Evolutionary conservation across 108 stramenopile species (phyloP).

Genomic region (Skeletonema menzelii): DNA sequence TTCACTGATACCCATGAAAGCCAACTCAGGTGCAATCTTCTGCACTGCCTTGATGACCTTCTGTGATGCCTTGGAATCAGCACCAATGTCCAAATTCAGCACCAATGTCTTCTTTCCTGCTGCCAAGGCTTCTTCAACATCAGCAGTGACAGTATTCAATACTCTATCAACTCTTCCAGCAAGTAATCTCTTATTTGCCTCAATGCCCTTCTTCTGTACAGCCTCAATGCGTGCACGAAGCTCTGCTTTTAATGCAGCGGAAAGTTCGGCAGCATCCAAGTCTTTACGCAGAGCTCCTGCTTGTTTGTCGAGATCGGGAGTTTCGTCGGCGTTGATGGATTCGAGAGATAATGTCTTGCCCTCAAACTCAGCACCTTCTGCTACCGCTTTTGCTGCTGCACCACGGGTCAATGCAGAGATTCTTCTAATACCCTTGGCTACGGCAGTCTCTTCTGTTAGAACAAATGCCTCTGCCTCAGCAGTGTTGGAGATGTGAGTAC

Average conservation of each 20-base stretch:
- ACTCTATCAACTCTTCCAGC: slow-evolving; percentile 63
- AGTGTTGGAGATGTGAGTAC: slow-evolving; percentile 83
- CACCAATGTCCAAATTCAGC: slow-evolving; percentile 86
- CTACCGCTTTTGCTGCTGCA: slow-evolving; percentile 61
- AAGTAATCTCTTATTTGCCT: slow-evolving; percentile 80
- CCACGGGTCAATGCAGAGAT: slow-evolving; percentile 75
- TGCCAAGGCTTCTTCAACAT: slow-evolving; percentile 56
- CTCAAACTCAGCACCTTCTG: slow-evolving; percentile 58
- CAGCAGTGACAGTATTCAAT: slow-evolving; percentile 60
- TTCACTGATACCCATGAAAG: slow-evolving; percentile 83
- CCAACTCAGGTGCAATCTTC: slow-evolving; percentile 78
- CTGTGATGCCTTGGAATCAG: slow-evolving; percentile 93
- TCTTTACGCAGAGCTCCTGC: slow-evolving; percentile 85
- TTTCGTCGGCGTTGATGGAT: slow-evolving; percentile 39
- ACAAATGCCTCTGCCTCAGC: slow-evolving; percentile 81
- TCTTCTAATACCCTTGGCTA: slow-evolving; percentile 89
- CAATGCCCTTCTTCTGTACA: slow-evolving; percentile 83
- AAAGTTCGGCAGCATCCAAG: slow-evolving; percentile 69
- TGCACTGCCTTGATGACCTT: slow-evolving; percentile 88
- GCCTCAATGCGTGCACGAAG: slow-evolving; percentile 78
- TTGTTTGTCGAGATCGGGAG: slow-evolving; percentile 71
- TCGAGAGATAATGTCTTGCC: slow-evolving; percentile 55
- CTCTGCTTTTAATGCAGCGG: slow-evolving; percentile 82
- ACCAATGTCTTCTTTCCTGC: slow-evolving; percentile 54
- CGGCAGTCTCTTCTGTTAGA: slow-evolving; percentile 79